Evolutionary conservation across 1,284 basidiomycete species (phyloP), one percentile per base, ranked within the genome.

Genomic region (Pisolithus thermaeus): DNA sequence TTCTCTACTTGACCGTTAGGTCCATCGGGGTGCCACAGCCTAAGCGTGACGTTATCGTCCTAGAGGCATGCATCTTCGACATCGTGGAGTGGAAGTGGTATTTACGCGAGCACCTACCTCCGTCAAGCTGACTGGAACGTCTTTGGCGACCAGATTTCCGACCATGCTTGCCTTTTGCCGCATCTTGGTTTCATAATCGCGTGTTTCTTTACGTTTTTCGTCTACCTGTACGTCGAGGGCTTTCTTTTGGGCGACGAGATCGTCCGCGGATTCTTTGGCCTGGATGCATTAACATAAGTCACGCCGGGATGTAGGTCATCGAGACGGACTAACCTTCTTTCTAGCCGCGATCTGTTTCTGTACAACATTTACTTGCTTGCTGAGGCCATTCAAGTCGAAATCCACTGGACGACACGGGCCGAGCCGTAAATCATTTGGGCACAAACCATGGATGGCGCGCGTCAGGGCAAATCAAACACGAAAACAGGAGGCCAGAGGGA

Each of bases 341-440:
- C 95, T 97, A 3, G 82, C 78, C 4, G 84, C 88, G 65, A 99
- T 97, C 69, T 96, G 84, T 69, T 97, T 97, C 73, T 98, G 94
- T 8, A 94, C 77, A 11, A 82, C 81, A 64, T 98, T 98, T 52
- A 92, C 83, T 60, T 92, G 81, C 66, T 94, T 92, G 64, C 85
- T 81, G 46, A 90, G 71, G 27, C 75, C 77, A 64, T 91, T 91
- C 39, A 83, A 77, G 54, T 96, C 89, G 66, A 84, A 97, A 64
- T 93, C 88, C 76, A 90, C 92, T 92, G 30, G 0, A 28, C 1
- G 42, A 27, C 11, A 43, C 27, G 20, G 14, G 16, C 27, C 14
- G 16, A 16, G 25, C 22, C 1, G 42, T 4, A 1, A 20, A 30
- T 43, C 38, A 14, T 35, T 35, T 35, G 12, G 32, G 12, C 12